Conservation (phyloP, 139 green algal species). For the Tetradesmus obliquus region DNA sequence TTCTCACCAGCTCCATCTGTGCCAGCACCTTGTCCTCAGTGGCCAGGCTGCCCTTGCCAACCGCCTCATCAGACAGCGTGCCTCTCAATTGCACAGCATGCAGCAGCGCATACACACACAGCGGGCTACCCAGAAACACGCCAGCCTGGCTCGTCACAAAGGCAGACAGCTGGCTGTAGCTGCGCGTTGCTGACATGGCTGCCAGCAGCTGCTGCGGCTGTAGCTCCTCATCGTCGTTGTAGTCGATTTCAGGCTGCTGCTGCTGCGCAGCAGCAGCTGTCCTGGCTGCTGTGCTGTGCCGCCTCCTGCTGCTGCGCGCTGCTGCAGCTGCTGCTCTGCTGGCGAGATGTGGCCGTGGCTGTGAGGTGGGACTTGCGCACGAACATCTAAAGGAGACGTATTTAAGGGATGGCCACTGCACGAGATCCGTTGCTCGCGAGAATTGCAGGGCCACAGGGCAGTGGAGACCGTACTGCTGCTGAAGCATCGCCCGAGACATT, state of each 20-base stretch:
- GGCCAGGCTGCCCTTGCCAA: not conserved
- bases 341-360: not conserved
- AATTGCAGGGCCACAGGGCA: not conserved
- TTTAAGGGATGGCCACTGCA: not conserved
- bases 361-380: not conserved
- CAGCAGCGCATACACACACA: slow-evolving; percentile 36
- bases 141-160: slow-evolving; percentile 27
- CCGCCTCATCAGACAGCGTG: not conserved
- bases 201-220: slow-evolving; percentile 5
- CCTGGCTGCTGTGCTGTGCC: not conserved
- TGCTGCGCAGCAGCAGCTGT: not conserved
- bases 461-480: not conserved
- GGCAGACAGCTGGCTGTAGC: slow-evolving; percentile 24
- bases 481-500: not conserved
- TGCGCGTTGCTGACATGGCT: not conserved
- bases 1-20: slow-evolving; percentile 22
- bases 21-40: slow-evolving; percentile 4
- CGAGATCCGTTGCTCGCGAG: not conserved
- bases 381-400: not conserved
- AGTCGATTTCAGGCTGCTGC: not conserved
- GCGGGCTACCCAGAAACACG: slow-evolving; percentile 6
- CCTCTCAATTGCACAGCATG: slow-evolving; percentile 31
- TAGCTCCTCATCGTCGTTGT: not conserved
- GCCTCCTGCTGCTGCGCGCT: not conserved
- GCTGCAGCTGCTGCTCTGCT: not conserved